Base-by-base conservation (phyloP, 306 rosid species). In the Begonia fuchsioides region DNA sequence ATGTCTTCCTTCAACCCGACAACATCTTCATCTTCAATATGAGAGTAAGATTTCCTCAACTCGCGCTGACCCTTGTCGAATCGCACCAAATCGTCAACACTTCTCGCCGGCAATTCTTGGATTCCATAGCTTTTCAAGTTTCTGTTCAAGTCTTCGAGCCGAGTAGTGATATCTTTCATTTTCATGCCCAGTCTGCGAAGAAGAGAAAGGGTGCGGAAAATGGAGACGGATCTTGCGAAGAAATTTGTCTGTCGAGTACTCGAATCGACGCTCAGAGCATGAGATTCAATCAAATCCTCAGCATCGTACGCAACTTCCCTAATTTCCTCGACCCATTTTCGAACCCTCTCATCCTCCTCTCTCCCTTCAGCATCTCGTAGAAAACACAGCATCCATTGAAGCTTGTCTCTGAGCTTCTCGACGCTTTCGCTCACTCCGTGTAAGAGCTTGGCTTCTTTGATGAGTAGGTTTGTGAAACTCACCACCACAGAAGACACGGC, bases 11-110 rank as follows among this genome's bases (percentile, higher is more conserved):
- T 72, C 26, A 73, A 47, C 5, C 77, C 80, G 47, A 77, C 80
- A 12, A 67, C 51, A 40, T 63, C 62, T 45, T 62, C 75, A 13
- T 67, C 80, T 8, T 60, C 38, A 14, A 67, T 53, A 14, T 73
- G 85, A 68, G 80, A 67, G 65, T 67, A 73, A 13, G 75, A 48
- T 49, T 67, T 67, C 56, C 80, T 64, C 52, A 73, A 12, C 32
- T 52, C 55, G 20, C 62, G 60, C 20, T 60, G 63, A 50, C 8
- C 12, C 35, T 67, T 55, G 41, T 4, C 43, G 2, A 10, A 50
- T 11, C 74, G 68, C 13, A 1, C 0, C 9, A 0, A 20, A 9
- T 16, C 50, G 12, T 12, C 7, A 5, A n/a, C 10, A 0, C 13
- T 32, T 32, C 19, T 44, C 3, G 15, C 15, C 2, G 17, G 15